phyloP scores from a whole-genome alignment of 495 filamentous ascomycete species.

The Hypoxylon cercidicola region DNA sequence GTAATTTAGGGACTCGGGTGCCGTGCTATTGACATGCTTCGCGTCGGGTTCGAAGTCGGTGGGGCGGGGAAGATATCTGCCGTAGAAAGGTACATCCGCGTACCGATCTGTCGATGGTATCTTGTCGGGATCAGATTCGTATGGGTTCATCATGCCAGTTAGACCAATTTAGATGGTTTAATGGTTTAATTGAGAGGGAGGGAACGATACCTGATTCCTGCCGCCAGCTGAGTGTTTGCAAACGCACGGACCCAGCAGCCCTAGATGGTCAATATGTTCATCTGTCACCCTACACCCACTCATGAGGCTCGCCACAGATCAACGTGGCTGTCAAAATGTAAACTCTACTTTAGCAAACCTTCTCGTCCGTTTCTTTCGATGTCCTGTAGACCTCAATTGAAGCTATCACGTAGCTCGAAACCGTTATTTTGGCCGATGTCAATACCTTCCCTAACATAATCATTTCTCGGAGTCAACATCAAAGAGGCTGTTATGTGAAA shows the following conservation, averaged over 20 bases:
- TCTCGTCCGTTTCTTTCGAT: too few species aligned
- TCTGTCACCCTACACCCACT: too few species aligned
- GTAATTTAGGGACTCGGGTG: constrained; percentile 49
- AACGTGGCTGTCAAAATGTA: too few species aligned
- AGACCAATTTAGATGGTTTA: neutral
- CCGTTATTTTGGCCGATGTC: too few species aligned
- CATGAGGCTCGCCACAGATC: too few species aligned
- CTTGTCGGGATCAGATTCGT: constrained; percentile 48
- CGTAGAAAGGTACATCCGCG: constrained; percentile 51
- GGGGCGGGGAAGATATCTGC: constrained; percentile 48
- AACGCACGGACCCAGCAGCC: neutral
- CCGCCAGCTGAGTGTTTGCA: neutral
- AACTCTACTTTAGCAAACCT: too few species aligned
- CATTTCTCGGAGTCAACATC: too few species aligned
- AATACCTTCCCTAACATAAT: too few species aligned
- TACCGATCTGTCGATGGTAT: constrained; percentile 54
- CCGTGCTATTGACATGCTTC: constrained; percentile 48
- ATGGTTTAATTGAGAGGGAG: neutral
- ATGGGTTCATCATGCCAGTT: constrained; percentile 43
- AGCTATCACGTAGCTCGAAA: too few species aligned
- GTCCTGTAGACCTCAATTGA: too few species aligned
- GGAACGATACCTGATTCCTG: neutral
- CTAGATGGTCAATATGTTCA: too few species aligned
- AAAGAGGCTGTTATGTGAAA: too few species aligned
- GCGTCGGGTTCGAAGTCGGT: constrained; percentile 52